A percentile compares a stretch with the other conserved stretches of the same genome.
Evolutionary conservation across 306 rosid genomes (phyloP).

Genomic region (Macrotyloma uniflorum): DNA sequence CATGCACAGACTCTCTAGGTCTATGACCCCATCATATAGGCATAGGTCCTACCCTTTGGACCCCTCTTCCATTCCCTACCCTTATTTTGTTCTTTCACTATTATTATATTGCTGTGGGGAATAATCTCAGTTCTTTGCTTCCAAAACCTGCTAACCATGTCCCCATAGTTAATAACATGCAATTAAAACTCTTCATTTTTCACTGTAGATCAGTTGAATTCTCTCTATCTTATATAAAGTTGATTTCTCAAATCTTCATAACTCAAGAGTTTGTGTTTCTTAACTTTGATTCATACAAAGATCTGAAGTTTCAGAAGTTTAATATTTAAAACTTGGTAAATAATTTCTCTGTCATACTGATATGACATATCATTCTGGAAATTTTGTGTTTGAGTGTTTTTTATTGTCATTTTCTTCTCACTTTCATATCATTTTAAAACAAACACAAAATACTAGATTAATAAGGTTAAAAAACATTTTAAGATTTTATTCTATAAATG

Average conservation of each 20-base stretch:
- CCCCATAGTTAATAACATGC: background rate
- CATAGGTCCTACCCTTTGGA: background rate
- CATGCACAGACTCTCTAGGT: conserved; percentile 9
- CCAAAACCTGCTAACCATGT: background rate
- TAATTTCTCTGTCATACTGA: no score
- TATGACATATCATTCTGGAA: no score
- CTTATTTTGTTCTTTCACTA: background rate
- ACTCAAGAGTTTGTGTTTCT: no score
- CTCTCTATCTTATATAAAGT: no score
- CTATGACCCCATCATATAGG: conserved; percentile 18
- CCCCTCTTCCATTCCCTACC: background rate
- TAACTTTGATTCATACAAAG: no score
- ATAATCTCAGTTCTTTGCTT: background rate
- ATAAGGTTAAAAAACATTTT: no score
- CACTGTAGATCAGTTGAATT: background rate
- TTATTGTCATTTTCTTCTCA: background rate
- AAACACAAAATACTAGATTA: no score
- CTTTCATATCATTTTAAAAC: background rate
- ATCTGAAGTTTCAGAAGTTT: background rate
- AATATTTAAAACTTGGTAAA: no score
- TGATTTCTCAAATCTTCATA: no score
- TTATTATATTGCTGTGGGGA: background rate
- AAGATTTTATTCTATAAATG: no score
- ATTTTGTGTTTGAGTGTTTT: background rate
- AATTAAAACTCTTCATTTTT: background rate